phyloP scores from a whole-genome alignment of 371 early-diverging fungal genomes.

The Mucor saturninus region DNA sequence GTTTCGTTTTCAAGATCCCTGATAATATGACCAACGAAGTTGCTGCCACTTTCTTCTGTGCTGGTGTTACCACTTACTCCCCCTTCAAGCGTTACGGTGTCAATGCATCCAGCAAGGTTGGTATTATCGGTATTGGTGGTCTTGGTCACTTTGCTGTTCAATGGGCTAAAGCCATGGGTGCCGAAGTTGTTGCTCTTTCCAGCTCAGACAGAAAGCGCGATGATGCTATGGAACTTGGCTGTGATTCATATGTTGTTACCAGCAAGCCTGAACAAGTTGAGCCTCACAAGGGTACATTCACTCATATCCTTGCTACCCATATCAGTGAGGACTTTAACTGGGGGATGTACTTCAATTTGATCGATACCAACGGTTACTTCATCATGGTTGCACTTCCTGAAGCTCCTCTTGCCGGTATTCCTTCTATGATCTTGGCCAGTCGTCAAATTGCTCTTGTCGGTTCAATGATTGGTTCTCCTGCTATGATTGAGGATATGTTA shows the following conservation, averaged over 20 bases:
- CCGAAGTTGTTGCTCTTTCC: slow-evolving; percentile 61
- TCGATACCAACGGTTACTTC: slow-evolving; percentile 43
- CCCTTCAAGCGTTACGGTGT: slow-evolving; percentile 59
- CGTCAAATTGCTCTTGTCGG: slow-evolving; percentile 59
- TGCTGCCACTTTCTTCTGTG: slow-evolving; percentile 53
- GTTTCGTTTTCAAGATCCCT: slow-evolving; percentile 62
- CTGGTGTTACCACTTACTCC: slow-evolving; percentile 65
- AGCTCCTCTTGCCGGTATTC: slow-evolving; percentile 42
- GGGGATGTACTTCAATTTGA: slow-evolving; percentile 36
- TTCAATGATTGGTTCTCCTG: slow-evolving; percentile 66
- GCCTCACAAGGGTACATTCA: slow-evolving; percentile 23
- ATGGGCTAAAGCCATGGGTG: slow-evolving; percentile 64
- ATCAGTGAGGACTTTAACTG: slow-evolving; percentile 36
- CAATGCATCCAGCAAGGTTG: slow-evolving; percentile 52
- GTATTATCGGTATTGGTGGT: slow-evolving; percentile 68
- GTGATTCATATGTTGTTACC: slow-evolving; percentile 35
- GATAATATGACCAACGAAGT: slow-evolving; percentile 46
- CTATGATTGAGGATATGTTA: slow-evolving; percentile 58
- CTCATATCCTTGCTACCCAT: slow-evolving; percentile 46
- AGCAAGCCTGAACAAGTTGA: slow-evolving; percentile 17
- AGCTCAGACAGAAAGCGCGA: slow-evolving; percentile 37
- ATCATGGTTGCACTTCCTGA: slow-evolving; percentile 71
- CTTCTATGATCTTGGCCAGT: slow-evolving; percentile 35
- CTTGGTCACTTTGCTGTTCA: slow-evolving; percentile 72
- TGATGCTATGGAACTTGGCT: slow-evolving; percentile 39